These are phyloP conservation scores for Coemansia sp. DNA, from an alignment of 192 early-diverging fungal species.

Conservation along the genomic window DNA sequence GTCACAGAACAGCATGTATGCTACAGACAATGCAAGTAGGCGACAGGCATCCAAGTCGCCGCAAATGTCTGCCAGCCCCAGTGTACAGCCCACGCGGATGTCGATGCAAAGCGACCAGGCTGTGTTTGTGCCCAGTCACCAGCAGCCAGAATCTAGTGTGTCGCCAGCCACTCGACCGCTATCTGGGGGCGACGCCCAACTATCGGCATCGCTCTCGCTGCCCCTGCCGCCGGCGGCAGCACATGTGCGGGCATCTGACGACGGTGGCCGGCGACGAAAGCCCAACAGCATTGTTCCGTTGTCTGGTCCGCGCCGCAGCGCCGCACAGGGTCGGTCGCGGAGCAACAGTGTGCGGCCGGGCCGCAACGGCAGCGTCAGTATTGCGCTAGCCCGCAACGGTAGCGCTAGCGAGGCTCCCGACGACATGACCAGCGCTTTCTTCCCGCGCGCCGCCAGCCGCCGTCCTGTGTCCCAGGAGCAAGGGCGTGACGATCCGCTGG, in stretches of 20 bases:
- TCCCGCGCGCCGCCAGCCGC: constrained; percentile 8
- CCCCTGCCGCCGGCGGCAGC: constrained; percentile 23
- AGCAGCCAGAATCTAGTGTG: neutral
- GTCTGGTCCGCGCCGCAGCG: neutral
- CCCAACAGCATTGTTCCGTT: constrained; percentile 35
- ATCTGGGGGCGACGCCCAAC: neutral
- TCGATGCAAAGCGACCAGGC: constrained; percentile 29
- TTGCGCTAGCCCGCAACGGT: neutral
- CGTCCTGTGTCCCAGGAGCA: neutral
- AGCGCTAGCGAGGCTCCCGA: constrained; percentile 10
- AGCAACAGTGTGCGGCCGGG: neutral
- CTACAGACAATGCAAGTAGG: neutral
- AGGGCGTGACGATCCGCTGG: constrained; percentile 11
- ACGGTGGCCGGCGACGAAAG: constrained; percentile 6
- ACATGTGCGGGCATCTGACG: constrained; percentile 20
- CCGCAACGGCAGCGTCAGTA: neutral
- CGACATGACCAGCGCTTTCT: neutral
- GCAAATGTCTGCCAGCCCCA: neutral
- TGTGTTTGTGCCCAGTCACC: constrained; percentile 27
- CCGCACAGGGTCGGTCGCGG: neutral
- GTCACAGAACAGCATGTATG: constrained; percentile 26
- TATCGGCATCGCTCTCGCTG: constrained; percentile 11
- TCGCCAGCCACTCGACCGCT: constrained; percentile 8
- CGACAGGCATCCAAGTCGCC: constrained; percentile 5
- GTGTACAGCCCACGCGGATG: neutral